A percentile compares a stretch with the other conserved stretches of the same genome.
phyloP scores from a whole-genome alignment of 2,329 filamentous ascomycete genomes.

The Purpureocillium takamizusanense region DNA sequence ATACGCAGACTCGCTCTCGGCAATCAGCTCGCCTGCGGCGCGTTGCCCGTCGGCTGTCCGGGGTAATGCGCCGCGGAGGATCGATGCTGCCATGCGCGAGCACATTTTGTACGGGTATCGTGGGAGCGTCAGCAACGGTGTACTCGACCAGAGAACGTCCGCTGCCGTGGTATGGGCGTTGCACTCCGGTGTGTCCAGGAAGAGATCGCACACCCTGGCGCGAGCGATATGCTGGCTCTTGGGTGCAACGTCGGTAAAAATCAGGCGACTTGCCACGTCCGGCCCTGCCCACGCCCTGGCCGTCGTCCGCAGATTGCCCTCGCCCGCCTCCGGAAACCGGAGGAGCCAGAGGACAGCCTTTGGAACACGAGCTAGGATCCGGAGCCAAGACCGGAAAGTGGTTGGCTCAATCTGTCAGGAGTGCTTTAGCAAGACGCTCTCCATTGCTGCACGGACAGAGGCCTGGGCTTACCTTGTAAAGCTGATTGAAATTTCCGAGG shows the following conservation, averaged over 20 bases:
- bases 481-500: slow-evolving; percentile 94
- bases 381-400: slow-evolving; percentile 90
- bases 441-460: not conserved
- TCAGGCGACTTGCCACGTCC: slow-evolving; percentile 75
- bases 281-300: slow-evolving; percentile 76
- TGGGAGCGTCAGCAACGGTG: slow-evolving; percentile 80
- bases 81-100: slow-evolving; percentile 93
- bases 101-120: slow-evolving; percentile 98
- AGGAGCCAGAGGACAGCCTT: slow-evolving; percentile 91
- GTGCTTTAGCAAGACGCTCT: not conserved
- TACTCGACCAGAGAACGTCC: slow-evolving; percentile 93
- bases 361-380: slow-evolving; percentile 76
- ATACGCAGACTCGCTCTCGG: slow-evolving; percentile 70
- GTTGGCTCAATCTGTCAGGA: slow-evolving; percentile 77
- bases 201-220: slow-evolving; percentile 85
- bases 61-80: slow-evolving; percentile 81
- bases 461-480: slow-evolving; percentile 71
- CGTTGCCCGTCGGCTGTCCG: slow-evolving; percentile 55
- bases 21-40: slow-evolving; percentile 69
- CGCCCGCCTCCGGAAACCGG: slow-evolving; percentile 91
- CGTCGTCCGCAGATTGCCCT: slow-evolving; percentile 72
- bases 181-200: slow-evolving; percentile 94
- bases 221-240: slow-evolving; percentile 91
- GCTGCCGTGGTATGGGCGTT: slow-evolving; percentile 97
- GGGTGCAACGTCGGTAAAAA: slow-evolving; percentile 94